Base-by-base conservation (phyloP, 345 rosid species). In the Eucalyptus sp. region DNA sequence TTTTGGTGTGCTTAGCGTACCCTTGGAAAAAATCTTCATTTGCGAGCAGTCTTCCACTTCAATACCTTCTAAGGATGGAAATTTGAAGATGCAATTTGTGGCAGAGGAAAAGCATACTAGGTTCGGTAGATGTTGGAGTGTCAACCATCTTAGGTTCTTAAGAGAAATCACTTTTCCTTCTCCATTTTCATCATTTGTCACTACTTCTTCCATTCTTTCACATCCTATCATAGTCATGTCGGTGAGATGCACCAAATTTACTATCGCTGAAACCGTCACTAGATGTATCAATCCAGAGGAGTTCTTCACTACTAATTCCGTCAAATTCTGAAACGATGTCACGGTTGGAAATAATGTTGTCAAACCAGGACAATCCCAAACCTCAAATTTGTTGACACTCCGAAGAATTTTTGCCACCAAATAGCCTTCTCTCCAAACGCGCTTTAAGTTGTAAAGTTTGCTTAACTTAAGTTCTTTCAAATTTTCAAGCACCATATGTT, bases 41-140 rank as follows among this genome's bases (percentile, higher is more conserved):
- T n/a, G 3, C 0, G 3, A 10, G 13, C 44, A 33, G 2, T 68
- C 80, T 68, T 68, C 80, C 80, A 68, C 80, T 68, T 17, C 13
- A 68, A 68, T 68, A 0, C 0, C 0, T 0, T 0, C 0, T 22
- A 68, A 33, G 44, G 80, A 68, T 33, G 44, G 44, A 17, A 68
- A 68, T 3, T 3, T 68, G 3, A 68, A 68, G 44, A 4, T 8
- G 24, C 44, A 68, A 68, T 24, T 17, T 1, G 44, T 8, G 22
- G 41, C 15, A 24, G 24, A 68, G 7, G 44, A 31, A 20, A 68
- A 68, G 4, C 4, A 31, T 33, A 2, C 43, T 68, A 68, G 44
- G 27, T 7, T 37, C 0, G 81, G 81, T 2, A 71, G 7, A 10
- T 71, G 13, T 18, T 37, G 25, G 27, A 71, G 46, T 1, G 14